phyloP scores from a whole-genome alignment of 106 monocot species.

The Platanthera zijinensis region DNA sequence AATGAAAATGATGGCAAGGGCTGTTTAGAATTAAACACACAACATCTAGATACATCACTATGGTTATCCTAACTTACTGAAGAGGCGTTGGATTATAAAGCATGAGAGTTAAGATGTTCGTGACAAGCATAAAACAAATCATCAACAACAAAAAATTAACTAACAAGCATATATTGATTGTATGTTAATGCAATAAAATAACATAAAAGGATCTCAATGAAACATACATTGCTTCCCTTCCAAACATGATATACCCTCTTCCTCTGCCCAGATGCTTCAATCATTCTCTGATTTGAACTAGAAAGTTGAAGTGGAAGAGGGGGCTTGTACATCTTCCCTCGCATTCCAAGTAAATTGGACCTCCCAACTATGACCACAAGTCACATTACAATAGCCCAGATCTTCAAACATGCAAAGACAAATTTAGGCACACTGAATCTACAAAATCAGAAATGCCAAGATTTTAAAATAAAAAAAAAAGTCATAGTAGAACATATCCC shows the following conservation, averaged over 20 bases:
- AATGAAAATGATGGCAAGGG: too few species aligned
- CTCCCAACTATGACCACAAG: background rate
- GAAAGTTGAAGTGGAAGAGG: constrained; percentile 2
- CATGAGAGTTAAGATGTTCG: background rate
- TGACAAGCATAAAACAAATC: background rate
- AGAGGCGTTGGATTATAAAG: too few species aligned
- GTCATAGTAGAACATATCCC: background rate
- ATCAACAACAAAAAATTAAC: background rate
- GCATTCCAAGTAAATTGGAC: background rate
- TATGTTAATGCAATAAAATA: background rate
- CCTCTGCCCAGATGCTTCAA: background rate
- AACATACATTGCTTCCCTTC: constrained; percentile 13
- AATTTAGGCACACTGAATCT: background rate
- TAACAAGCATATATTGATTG: background rate
- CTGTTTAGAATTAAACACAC: too few species aligned
- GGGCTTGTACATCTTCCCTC: background rate
- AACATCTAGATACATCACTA: too few species aligned
- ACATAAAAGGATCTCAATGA: background rate
- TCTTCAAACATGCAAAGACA: background rate
- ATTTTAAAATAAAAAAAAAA: background rate
- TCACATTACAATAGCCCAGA: background rate
- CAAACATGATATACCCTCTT: constrained; percentile 10
- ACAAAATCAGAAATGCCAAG: background rate
- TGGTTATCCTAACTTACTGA: too few species aligned
- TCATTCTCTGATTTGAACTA: background rate